A percentile compares a stretch with the other conserved stretches of the same genome.
These are phyloP conservation scores for Fistulinella prunicolor DNA, from an alignment of 768 basidiomycete genomes.

Conservation along the genomic window DNA sequence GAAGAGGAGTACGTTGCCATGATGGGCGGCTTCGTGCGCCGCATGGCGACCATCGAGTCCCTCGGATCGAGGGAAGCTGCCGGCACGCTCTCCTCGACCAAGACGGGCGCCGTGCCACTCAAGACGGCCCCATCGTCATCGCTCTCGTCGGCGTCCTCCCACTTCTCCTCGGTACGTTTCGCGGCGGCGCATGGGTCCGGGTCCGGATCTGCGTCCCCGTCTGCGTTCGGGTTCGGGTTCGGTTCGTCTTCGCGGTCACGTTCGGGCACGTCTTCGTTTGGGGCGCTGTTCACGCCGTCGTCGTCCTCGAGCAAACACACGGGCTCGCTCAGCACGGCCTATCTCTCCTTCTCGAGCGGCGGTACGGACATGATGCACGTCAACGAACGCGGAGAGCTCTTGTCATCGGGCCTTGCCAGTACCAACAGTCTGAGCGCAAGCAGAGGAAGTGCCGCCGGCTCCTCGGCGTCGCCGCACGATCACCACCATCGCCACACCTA, in stretches of 20 bases:
- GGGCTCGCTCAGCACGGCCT: constrained; percentile 22
- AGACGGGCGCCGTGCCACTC: constrained; percentile 29
- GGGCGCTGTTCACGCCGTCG: background rate
- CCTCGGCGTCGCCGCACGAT: constrained; percentile 5
- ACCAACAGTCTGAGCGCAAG: background rate
- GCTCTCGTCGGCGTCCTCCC: constrained; percentile 15
- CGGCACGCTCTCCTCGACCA: constrained; percentile 29
- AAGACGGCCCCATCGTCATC: background rate
- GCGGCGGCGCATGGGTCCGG: background rate
- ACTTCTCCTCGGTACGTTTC: constrained; percentile 26
- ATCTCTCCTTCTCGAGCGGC: constrained; percentile 27
- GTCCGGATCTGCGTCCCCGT: background rate
- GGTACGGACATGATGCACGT: constrained; percentile 17
- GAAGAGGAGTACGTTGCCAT: constrained; percentile 47
- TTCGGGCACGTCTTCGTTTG: background rate
- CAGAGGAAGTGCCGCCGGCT: background rate
- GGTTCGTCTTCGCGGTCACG: background rate
- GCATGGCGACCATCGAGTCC: constrained; percentile 82
- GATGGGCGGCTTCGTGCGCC: constrained; percentile 60
- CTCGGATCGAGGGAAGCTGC: constrained; percentile 61
- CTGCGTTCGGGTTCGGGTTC: too few relatives aligned
- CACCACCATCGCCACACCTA: constrained; percentile 2
- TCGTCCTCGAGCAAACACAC: background rate
- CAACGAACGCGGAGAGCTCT: constrained; percentile 30
- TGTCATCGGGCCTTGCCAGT: background rate